Evolutionary conservation across 1,284 basidiomycete genomes (phyloP).

Genomic region (Papiliotrema fonsecae): DNA sequence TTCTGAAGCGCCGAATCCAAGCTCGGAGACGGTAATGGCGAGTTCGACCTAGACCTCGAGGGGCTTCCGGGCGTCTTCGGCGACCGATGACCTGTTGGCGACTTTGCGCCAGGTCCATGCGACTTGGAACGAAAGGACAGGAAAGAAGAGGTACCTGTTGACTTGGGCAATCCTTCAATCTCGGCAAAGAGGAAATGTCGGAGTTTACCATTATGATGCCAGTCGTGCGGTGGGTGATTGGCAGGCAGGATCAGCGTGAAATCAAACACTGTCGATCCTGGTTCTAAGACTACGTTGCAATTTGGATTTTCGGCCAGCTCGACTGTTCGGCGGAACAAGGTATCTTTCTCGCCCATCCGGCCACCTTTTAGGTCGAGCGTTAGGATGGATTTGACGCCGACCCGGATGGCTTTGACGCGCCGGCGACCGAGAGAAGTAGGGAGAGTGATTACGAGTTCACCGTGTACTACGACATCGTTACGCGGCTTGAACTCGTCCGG

Average conservation of each 20-base stretch:
- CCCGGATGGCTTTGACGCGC: conserved; percentile 3
- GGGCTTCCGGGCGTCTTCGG: background rate
- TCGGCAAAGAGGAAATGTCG: conserved; percentile 23
- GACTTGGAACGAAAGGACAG: background rate
- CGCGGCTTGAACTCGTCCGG: background rate
- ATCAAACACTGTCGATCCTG: conserved; percentile 7
- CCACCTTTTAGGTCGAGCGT: conserved; percentile 6
- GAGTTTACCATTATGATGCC: conserved; percentile 24
- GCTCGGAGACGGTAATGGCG: background rate
- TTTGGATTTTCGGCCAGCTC: conserved; percentile 5
- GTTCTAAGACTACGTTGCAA: background rate
- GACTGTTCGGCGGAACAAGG: conserved; percentile 10
- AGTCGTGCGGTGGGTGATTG: conserved; percentile 27
- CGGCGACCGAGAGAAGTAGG: conserved; percentile 5
- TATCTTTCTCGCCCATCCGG: conserved; percentile 11
- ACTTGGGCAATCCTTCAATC: conserved; percentile 20
- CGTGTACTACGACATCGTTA: background rate
- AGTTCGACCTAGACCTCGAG: background rate
- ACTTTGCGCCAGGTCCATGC: background rate
- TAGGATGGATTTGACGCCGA: background rate
- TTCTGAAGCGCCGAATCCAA: background rate
- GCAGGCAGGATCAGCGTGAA: conserved; percentile 23
- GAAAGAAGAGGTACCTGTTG: background rate
- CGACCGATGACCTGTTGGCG: background rate
- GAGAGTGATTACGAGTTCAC: conserved; percentile 7